Base-by-base conservation (phyloP, 768 basidiomycete genomes). In the Cyclocybe aegerita region DNA sequence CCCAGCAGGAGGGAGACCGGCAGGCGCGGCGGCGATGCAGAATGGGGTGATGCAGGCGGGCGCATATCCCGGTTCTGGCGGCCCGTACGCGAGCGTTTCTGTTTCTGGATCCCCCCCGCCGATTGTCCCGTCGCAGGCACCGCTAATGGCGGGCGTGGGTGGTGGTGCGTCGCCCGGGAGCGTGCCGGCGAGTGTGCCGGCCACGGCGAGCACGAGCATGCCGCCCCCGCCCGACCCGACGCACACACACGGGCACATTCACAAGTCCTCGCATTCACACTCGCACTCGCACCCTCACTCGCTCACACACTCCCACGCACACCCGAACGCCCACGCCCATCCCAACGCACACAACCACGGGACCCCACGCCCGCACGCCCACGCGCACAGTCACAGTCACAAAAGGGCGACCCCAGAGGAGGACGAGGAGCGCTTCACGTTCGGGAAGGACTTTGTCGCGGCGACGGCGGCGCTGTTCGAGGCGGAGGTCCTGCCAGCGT, bases 351-450 rank as follows among this genome's bases (percentile, higher is more conserved):
- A 7, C 2, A 7, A 42, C 14, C 40, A 7, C 11, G 12, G 6
- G 14, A 41, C 31, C 8, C 38, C 11, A 17, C 40, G 35, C 38
- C 45, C 34, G 32, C n/a, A 6, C 39, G n/a, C n/a, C 36, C 53
- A 42, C 29, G 53, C 14, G 31, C 53, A 23, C 23, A 5, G 23
- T 23, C 23, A 23, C 23, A 23, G 23, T 14, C 47, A 45, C 31
- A 50, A 57, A 37, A 58, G 57, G 50, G 39, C 59, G 12, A 39
- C 55, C 11, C 46, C 42, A 36, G 58, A 60, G 9, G 62, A 64
- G 33, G 69, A 69, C 33, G 70, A 73, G 12, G 67, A 65, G 36
- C 65, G 67, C 4, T 73, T 73, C 59, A 67, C 60, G 3, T 72
- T 73, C 57, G 57, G 57, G n/a, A 56, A 61, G 15, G 64, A 68